phyloP scores from a whole-genome alignment of 257 asterid genomes.

The Echium plantagineum region DNA sequence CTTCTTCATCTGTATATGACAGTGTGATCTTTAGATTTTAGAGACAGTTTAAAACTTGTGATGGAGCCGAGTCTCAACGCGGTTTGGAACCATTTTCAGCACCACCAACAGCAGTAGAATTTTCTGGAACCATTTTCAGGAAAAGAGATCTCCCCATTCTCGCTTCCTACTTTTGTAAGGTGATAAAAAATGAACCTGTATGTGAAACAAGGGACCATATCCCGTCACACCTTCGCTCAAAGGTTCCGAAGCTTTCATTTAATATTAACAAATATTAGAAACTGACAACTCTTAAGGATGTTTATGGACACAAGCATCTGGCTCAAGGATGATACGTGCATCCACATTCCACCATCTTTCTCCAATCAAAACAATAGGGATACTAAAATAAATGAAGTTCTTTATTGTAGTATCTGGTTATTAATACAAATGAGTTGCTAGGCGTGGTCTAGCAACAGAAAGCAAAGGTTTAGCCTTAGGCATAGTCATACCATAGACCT shows the following conservation, averaged over 20 bases:
- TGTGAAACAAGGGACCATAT: neutral
- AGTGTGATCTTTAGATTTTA: too few relatives aligned
- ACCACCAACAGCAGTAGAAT: neutral
- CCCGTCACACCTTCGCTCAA: too few relatives aligned
- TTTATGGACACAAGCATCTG: too few relatives aligned
- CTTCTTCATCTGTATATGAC: neutral
- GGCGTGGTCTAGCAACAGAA: conserved; percentile 58
- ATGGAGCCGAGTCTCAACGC: too few relatives aligned
- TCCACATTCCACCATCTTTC: too few relatives aligned
- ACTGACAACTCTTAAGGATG: too few relatives aligned
- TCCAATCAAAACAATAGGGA: too few relatives aligned
- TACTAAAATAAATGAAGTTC: neutral
- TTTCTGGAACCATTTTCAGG: neutral
- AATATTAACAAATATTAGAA: too few relatives aligned
- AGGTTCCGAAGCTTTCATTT: too few relatives aligned
- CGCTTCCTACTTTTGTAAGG: neutral
- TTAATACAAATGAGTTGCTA: conserved; percentile 40
- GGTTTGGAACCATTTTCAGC: too few relatives aligned
- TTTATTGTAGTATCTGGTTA: neutral
- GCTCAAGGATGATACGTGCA: too few relatives aligned
- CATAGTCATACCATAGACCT: conserved; percentile 98
- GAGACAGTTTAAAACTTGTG: too few relatives aligned
- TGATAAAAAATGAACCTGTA: neutral
- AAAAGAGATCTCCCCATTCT: neutral
- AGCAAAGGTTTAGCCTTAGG: conserved; percentile 67